Evolutionary conservation across 2,329 filamentous ascomycete species (phyloP).

Genomic region (Colletotrichum sp.): DNA sequence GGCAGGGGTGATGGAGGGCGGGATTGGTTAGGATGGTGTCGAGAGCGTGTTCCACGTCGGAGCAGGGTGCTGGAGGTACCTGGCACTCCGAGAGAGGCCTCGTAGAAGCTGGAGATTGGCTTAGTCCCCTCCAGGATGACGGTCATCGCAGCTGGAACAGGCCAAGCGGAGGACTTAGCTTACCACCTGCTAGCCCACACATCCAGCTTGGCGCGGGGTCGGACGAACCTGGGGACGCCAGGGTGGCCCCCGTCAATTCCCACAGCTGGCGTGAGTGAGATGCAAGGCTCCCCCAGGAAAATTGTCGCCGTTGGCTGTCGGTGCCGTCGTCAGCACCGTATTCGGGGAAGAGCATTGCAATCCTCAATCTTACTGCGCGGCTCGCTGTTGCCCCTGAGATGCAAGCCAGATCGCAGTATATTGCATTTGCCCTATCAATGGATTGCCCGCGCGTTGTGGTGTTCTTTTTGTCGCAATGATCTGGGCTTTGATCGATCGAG

Average conservation of each 20-base stretch:
- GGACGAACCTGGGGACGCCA: constrained; percentile 14
- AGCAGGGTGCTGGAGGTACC: background rate
- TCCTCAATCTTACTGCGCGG: background rate
- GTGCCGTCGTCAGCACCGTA: background rate
- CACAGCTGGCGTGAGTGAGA: background rate
- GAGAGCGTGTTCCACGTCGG: background rate
- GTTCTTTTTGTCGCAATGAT: background rate
- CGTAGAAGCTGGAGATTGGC: background rate
- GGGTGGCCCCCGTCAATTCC: background rate
- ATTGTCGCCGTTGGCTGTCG: background rate
- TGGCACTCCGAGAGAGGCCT: background rate
- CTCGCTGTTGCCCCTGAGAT: background rate
- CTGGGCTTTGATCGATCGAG: background rate
- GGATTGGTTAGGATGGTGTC: constrained; percentile 8
- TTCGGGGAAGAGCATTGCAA: background rate
- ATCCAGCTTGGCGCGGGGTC: constrained; percentile 21
- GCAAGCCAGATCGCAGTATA: background rate
- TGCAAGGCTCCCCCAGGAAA: background rate
- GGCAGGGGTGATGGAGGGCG: background rate
- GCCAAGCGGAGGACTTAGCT: constrained; percentile 10
- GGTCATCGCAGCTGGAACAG: background rate
- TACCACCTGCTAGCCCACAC: background rate
- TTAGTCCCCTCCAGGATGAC: background rate
- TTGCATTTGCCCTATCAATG: background rate
- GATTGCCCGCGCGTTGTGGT: background rate